phyloP scores from a whole-genome alignment of 495 filamentous ascomycete genomes.

The Hyaloscypha bicolor region DNA sequence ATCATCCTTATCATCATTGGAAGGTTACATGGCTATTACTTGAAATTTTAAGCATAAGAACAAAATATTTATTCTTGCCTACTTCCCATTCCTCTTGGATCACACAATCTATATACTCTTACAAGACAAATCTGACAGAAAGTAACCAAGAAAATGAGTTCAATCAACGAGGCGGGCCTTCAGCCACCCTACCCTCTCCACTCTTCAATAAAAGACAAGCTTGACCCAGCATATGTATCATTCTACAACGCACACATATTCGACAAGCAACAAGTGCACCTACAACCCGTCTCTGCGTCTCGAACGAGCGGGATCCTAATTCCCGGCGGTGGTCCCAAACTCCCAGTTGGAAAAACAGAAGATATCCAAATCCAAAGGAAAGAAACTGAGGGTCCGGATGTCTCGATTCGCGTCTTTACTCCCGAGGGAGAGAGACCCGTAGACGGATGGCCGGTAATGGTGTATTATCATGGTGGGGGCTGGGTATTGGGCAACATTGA shows the following conservation, averaged over 20 bases:
- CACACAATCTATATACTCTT: no score
- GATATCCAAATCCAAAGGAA: conserved; percentile 49
- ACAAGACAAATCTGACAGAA: no score
- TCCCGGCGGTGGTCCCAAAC: conserved; percentile 53
- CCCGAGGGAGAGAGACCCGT: conserved; percentile 45
- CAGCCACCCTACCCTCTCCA: conserved; percentile 60
- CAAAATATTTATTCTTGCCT: no score
- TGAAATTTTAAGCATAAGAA: no score
- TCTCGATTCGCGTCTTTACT: conserved; percentile 51
- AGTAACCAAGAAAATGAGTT: no score
- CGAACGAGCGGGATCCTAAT: conserved; percentile 54
- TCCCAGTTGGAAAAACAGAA: conserved; percentile 51
- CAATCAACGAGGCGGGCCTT: conserved; percentile 11
- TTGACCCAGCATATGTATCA: conserved; percentile 54
- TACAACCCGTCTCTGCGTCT: conserved; percentile 55
- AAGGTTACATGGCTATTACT: no score
- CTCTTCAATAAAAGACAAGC: conserved; percentile 44
- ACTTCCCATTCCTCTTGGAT: no score
- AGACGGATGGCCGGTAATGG: conserved; percentile 55
- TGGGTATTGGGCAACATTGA: conserved; percentile 63
- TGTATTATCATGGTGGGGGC: conserved; percentile 62
- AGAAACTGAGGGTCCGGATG: conserved; percentile 50
- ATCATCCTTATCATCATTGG: no score
- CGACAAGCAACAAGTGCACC: conserved; percentile 44
- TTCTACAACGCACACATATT: conserved; percentile 59